phyloP scores from a whole-genome alignment of 2,329 filamentous ascomycete species.

The Orbilia quercus region DNA sequence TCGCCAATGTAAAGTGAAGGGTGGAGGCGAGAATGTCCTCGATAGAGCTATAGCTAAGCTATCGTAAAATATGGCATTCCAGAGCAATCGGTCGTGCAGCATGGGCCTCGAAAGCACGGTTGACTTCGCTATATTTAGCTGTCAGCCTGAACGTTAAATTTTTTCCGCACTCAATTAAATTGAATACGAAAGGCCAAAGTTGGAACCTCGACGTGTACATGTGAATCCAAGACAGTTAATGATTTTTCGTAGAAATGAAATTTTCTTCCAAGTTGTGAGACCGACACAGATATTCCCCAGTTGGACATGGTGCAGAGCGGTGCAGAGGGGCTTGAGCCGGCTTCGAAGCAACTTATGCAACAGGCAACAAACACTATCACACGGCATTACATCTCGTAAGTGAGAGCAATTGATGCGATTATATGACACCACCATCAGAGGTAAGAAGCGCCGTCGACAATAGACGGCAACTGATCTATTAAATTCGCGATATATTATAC shows the following conservation, averaged over 20 bases:
- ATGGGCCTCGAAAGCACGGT: constrained; percentile 13
- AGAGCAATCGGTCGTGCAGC: constrained; percentile 14
- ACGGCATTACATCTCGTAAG: constrained; percentile 12
- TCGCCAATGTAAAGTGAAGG: constrained; percentile 1
- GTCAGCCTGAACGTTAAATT: constrained; percentile 7
- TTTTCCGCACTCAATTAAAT: constrained; percentile 1
- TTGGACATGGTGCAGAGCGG: too few relatives aligned
- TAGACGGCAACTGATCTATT: not conserved
- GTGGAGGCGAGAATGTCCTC: not conserved
- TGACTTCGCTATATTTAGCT: constrained; percentile 28
- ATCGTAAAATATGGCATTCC: constrained; percentile 17
- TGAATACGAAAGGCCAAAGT: constrained; percentile 3
- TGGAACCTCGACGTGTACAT: constrained; percentile 1
- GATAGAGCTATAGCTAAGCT: not conserved
- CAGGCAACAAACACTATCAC: constrained; percentile 29
- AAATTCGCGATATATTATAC: constrained; percentile 15
- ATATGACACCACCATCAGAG: constrained; percentile 32
- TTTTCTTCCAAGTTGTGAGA: constrained; percentile 4
- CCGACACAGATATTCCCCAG: too few relatives aligned
- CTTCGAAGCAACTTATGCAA: constrained; percentile 50
- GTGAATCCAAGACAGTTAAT: constrained; percentile 4
- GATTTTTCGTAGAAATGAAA: not conserved
- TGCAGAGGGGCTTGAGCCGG: too few relatives aligned
- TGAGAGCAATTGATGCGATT: constrained; percentile 4
- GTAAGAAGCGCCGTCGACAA: constrained; percentile 32